Evolutionary conservation across 176 grass and related monocot species (phyloP), one percentile per base, ranked within the genome.

Genomic region (Alopecurus myosuroides): DNA sequence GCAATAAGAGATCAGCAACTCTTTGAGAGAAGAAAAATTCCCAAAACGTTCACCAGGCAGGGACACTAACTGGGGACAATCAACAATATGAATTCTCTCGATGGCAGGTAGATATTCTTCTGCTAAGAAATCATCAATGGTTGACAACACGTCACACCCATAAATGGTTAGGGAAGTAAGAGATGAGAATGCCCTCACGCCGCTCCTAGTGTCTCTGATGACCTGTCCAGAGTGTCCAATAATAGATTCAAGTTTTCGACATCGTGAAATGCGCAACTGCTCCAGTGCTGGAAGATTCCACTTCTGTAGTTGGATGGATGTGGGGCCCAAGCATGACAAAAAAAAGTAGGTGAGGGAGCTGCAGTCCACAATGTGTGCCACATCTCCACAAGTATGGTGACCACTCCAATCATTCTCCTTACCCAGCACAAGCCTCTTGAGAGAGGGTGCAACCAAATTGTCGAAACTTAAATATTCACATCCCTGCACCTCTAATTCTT

Each of bases 71-170:
- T 6, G 4, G 15, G 0, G 0, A 65, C 62, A n/a, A 34, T 0
- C 0, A 33, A 0, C 1, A 18, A 64, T 1, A 9, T 0, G 1
- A 35, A 66, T 35, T 35, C 30, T 66, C 17, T 35, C 3, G 9
- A 66, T 35, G 7, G 7, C 7, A 20, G 30, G 62, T 10, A 66
- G 30, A 66, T 66, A 10, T 35, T 35, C 7, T 66, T 66, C 7
- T 10, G 7, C 7, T 34, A 70, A 5, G 22, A 70, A 2, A 41
- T 25, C 63, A 11, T 66, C 20, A 14, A 25, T 7, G 10, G 1
- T 66, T 10, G 7, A 66, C 17, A 66, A 7, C 2, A 0, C 1
- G 0, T 0, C 0, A 35, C 62, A 66, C 62, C 0, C 0, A 0
- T 11, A 2, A 35, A 66, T 20, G 17, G 62, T 35, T 35, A 66